Percentiles rank a stretch among this genome's conserved stretches.
phyloP scores from a whole-genome alignment of 2,329 filamentous ascomycete genomes.

The Aspergillus transmontanensis region DNA sequence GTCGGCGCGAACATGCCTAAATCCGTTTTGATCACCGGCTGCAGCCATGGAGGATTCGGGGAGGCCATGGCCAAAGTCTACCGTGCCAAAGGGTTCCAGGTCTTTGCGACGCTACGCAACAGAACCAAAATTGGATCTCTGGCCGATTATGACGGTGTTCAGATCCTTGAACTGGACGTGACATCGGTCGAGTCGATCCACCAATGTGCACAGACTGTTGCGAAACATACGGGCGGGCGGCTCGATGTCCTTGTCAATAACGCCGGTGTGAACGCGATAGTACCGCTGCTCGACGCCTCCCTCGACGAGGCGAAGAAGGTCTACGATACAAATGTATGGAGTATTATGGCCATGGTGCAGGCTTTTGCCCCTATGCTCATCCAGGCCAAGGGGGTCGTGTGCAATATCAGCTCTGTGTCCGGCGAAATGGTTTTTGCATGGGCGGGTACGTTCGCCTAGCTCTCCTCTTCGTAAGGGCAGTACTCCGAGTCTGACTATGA shows the following conservation, averaged over 20 bases:
- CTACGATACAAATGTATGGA: conserved; percentile 42
- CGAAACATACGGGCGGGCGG: neutral
- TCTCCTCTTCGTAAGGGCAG: too few relatives aligned
- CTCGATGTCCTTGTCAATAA: conserved; percentile 18
- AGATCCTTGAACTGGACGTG: conserved; percentile 20
- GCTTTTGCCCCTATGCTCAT: conserved; percentile 35
- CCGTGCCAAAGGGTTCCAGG: conserved; percentile 30
- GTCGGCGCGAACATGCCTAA: neutral
- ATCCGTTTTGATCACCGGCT: conserved; percentile 38
- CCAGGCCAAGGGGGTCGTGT: neutral
- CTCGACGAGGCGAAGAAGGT: conserved; percentile 33
- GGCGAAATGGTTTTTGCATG: conserved; percentile 7
- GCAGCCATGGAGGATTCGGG: conserved; percentile 39
- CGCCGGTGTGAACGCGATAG: conserved; percentile 19
- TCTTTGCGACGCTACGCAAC: conserved; percentile 43
- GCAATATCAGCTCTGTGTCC: conserved; percentile 10
- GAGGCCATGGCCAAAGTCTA: conserved; percentile 37
- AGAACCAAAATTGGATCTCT: conserved; percentile 14
- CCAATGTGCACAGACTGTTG: conserved; percentile 7
- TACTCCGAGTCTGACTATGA: too few relatives aligned
- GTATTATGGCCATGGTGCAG: conserved; percentile 36
- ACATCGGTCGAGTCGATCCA: conserved; percentile 18
- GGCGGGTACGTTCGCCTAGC: conserved; percentile 3
- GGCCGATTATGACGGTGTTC: conserved; percentile 10
- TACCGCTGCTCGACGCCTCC: conserved; percentile 34